Evolutionary conservation across 2,329 filamentous ascomycete genomes (phyloP), one percentile per base, ranked within the genome.

Genomic region (Fusarium sublunatum): DNA sequence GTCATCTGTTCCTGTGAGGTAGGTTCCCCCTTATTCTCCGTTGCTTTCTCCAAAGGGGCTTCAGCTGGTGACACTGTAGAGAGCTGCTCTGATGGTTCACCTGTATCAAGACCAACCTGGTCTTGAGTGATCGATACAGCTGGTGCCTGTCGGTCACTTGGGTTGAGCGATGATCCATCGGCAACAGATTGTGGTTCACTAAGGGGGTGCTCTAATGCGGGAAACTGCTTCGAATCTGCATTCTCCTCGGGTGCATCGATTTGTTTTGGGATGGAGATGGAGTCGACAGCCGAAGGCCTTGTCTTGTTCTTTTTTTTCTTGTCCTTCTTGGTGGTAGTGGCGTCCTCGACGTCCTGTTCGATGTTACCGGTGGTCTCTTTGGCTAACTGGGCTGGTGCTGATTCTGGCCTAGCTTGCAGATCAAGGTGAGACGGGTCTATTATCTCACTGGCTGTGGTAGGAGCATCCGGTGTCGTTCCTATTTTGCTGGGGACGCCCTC

Each of bases 221-320:
- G 15, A 6, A 22, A 31, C 24, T 43, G 29, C 12, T 42, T 28
- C 7, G 32, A 31, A 12, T 50, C 44, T 51, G 32, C 38, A n/a
- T 19, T 9, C 15, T 32, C 40, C 29, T 36, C 28, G n/a, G 28
- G 40, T 28, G 19, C 38, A 12, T 49, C 44, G 7, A 13, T 31
- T 36, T 26, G 22, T 31, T 46, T 46, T 3, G 36, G 22, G 29
- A 38, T 39, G 10, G 29, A 11, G 12, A 39, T n/a, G 24, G 42
- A 25, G 11, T 46, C 29, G 24, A 15, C 22, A 31, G 39, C n/a
- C 8, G 35, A 41, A 11, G 48, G 43, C 43, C 53, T 55, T 32
- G 15, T 25, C n/a, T 38, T 41, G 26, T 62, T 64, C 41, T 69
- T 61, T 32, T 61, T 59, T 40, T 61, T 62, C 43, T 64, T 50